Conservation (phyloP, 1,139 yeast species). For the Yamadazyma siamensis region DNA sequence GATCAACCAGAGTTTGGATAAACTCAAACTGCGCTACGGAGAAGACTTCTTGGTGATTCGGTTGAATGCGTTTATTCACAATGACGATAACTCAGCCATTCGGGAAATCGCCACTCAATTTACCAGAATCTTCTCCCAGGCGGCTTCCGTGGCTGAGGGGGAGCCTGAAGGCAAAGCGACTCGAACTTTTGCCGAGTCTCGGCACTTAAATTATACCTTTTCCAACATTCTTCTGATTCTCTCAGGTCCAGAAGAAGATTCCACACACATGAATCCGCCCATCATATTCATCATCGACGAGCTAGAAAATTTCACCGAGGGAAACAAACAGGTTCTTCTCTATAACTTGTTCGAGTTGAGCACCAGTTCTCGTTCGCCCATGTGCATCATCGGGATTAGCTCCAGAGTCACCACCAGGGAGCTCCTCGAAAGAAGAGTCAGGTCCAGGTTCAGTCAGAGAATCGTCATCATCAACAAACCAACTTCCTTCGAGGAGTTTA, state of each 20-base stretch:
- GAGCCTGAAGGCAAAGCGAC: too few relatives aligned
- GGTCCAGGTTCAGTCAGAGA: conserved; percentile 85
- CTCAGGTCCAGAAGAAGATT: conserved; percentile 7
- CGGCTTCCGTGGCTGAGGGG: conserved; percentile 26
- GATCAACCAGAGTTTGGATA: conserved; percentile 53
- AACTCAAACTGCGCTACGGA: conserved; percentile 35
- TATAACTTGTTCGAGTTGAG: conserved; percentile 86
- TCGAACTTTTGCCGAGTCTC: conserved; percentile 44
- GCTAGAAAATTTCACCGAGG: conserved; percentile 72
- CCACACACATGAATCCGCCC: conserved; percentile 39
- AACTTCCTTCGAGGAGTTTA: conserved; percentile 41
- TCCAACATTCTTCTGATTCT: conserved; percentile 34
- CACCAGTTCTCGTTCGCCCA: conserved; percentile 71
- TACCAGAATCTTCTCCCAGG: conserved; percentile 42
- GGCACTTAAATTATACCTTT: conserved; percentile 41
- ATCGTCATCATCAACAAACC: conserved; percentile 59
- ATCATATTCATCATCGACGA: conserved; percentile 81
- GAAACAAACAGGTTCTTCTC: conserved; percentile 72
- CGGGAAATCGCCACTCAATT: conserved; percentile 84
- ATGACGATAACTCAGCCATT: conserved; percentile 75
- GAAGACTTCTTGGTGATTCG: conserved; percentile 58
- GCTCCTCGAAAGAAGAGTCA: conserved; percentile 82
- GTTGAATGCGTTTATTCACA: conserved; percentile 69
- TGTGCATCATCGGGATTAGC: conserved; percentile 79
- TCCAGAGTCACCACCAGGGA: conserved; percentile 75